Evolutionary conservation across 2,329 filamentous ascomycete genomes (phyloP).

Genomic region (Hymenoscyphus fraxineus): DNA sequence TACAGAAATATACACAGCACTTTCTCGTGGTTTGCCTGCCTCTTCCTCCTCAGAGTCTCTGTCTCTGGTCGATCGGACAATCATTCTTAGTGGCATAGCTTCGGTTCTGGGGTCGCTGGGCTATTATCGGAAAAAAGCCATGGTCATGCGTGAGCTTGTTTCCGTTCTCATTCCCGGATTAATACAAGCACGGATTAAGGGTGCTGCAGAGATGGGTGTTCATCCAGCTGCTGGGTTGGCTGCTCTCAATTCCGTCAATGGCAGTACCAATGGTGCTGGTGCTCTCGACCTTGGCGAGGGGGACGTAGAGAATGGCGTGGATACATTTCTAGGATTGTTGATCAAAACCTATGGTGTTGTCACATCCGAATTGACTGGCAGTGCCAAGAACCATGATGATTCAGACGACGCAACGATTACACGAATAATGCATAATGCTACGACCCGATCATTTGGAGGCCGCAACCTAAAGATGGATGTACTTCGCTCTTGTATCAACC

Average conservation of each 20-base stretch:
- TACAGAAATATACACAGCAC: slow-evolving; percentile 59
- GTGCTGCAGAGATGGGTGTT: slow-evolving; percentile 92
- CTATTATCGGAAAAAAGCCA: slow-evolving; percentile 82
- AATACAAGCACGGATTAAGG: slow-evolving; percentile 85
- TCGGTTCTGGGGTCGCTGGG: slow-evolving; percentile 78
- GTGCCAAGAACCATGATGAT: slow-evolving; percentile 37
- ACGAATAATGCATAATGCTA: slow-evolving; percentile 57
- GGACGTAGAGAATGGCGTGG: slow-evolving; percentile 64
- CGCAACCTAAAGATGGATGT: slow-evolving; percentile 79
- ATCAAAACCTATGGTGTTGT: slow-evolving; percentile 64
- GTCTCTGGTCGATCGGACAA: slow-evolving; percentile 70
- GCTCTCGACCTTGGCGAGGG: slow-evolving; percentile 60
- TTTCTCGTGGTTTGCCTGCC: slow-evolving; percentile 69
- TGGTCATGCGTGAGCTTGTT: slow-evolving; percentile 82
- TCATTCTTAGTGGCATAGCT: slow-evolving; percentile 80
- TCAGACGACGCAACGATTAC: slow-evolving; percentile 51
- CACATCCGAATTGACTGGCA: slow-evolving; percentile 16
- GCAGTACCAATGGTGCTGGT: slow-evolving; percentile 48
- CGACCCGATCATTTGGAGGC: slow-evolving; percentile 69
- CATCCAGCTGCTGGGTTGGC: slow-evolving; percentile 88
- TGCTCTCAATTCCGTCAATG: slow-evolving; percentile 57
- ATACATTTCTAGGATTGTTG: slow-evolving; percentile 57
- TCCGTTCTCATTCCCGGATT: slow-evolving; percentile 78
- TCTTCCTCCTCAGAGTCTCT: slow-evolving; percentile 61
- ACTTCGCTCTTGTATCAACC: slow-evolving; percentile 82